These are phyloP conservation scores for Cladochytrium replicatum DNA, from an alignment of 192 early-diverging fungal genomes.

Conservation along the genomic window DNA sequence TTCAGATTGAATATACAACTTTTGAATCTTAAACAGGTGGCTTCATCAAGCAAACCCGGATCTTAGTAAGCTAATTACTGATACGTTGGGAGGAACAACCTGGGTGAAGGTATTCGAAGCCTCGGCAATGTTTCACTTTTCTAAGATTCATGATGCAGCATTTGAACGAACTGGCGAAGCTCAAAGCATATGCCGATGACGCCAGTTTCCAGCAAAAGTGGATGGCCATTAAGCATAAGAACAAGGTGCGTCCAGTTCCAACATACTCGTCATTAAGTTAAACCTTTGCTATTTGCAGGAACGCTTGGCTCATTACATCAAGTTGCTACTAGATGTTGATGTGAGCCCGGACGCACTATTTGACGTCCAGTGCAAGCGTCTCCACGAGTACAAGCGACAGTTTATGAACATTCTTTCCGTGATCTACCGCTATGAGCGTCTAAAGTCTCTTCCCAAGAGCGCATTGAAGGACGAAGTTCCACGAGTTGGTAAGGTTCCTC, in stretches of 20 bases:
- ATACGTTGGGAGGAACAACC: slow-evolving; percentile 59
- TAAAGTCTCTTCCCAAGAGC: slow-evolving; percentile 68
- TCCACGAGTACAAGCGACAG: slow-evolving; percentile 99
- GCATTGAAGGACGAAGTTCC: slow-evolving; percentile 60
- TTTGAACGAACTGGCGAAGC: slow-evolving; percentile 44
- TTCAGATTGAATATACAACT: not conserved
- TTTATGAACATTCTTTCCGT: slow-evolving; percentile 96
- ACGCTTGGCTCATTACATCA: slow-evolving; percentile 78
- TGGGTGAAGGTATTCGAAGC: slow-evolving; percentile 83
- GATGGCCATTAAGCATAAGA: slow-evolving; percentile 81
- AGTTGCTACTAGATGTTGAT: slow-evolving; percentile 50
- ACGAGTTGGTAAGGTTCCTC: slow-evolving; percentile 53
- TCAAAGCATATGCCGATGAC: slow-evolving; percentile 58
- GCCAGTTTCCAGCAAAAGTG: slow-evolving; percentile 67
- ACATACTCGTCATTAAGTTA: too few relatives aligned
- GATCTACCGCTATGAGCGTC: slow-evolving; percentile 81
- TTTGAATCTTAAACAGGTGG: slow-evolving; percentile 52
- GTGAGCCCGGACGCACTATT: slow-evolving; percentile 85
- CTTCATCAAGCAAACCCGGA: slow-evolving; percentile 92
- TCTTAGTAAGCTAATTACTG: slow-evolving; percentile 70
- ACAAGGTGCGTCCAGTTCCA: slow-evolving; percentile 53
- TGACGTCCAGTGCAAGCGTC: slow-evolving; percentile 94
- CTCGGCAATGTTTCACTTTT: too few relatives aligned
- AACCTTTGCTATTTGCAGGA: too few relatives aligned
- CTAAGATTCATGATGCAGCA: too few relatives aligned